phyloP scores from a whole-genome alignment of 2,329 filamentous ascomycete genomes.

The Fusarium nanum region DNA sequence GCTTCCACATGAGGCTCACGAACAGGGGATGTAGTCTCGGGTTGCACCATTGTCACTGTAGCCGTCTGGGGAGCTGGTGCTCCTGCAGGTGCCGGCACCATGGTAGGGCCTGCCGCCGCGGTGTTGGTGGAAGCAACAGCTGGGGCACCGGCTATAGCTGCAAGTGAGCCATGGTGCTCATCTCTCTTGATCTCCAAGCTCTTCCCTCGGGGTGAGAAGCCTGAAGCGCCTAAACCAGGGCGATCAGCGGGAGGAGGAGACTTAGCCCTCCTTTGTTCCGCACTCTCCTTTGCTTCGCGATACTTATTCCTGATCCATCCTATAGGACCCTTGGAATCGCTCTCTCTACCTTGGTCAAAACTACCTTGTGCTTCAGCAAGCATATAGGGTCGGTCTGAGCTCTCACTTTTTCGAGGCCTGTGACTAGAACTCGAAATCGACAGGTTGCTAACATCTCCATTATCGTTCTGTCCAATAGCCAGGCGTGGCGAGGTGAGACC shows the following conservation, averaged over 20 bases:
- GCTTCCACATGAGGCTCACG: conserved; percentile 11
- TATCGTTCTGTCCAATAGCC: conserved; percentile 69
- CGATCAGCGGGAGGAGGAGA: conserved; percentile 63
- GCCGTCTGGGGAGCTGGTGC: conserved; percentile 19
- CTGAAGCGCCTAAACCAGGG: conserved; percentile 43
- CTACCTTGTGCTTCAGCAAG: conserved; percentile 55
- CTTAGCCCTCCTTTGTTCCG: conserved; percentile 66
- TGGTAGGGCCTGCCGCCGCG: conserved; percentile 9
- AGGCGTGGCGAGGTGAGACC: conserved; percentile 58
- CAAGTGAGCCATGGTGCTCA: conserved; percentile 23
- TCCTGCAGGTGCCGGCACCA: background rate
- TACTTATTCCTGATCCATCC: conserved; percentile 72
- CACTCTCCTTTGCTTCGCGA: conserved; percentile 68
- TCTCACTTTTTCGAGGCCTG: conserved; percentile 63
- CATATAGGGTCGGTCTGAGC: conserved; percentile 57
- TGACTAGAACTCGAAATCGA: conserved; percentile 73
- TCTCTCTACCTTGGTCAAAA: conserved; percentile 57
- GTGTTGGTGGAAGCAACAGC: conserved; percentile 10
- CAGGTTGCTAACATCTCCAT: conserved; percentile 73
- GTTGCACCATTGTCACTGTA: conserved; percentile 23
- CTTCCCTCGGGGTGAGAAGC: conserved; percentile 56
- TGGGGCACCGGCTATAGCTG: conserved; percentile 25
- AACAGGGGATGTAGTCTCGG: conserved; percentile 11
- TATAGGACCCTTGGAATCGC: conserved; percentile 63
- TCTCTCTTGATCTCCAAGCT: conserved; percentile 62